Percentiles rank a stretch among this genome's conserved stretches.
Evolutionary conservation across 139 green algal species (phyloP).

Genomic region (Chlorella sp.): DNA sequence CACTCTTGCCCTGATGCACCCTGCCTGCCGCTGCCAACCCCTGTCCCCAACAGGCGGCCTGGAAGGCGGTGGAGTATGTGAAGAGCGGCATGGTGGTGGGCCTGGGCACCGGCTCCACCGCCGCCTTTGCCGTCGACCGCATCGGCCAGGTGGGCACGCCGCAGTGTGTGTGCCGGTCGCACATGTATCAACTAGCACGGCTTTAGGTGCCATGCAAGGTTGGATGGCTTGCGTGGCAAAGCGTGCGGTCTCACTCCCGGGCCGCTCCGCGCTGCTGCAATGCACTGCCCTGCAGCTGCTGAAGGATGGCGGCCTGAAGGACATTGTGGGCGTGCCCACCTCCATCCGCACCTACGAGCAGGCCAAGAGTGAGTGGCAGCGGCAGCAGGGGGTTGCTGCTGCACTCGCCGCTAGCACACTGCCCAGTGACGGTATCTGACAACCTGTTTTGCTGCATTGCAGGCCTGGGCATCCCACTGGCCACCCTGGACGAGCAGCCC

Average conservation of each 20-base stretch:
- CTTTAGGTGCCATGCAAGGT: too few relatives aligned
- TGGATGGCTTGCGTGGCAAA: too few relatives aligned
- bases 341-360: conserved; percentile 95
- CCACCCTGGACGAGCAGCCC: conserved; percentile 94
- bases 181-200: too few relatives aligned
- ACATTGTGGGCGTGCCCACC: conserved; percentile 97
- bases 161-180: too few relatives aligned
- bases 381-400: too few relatives aligned
- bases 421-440: too few relatives aligned
- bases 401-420: too few relatives aligned
- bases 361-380: conserved; percentile 70
- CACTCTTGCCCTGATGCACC: neutral
- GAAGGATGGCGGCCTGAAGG: conserved; percentile 87
- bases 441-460: neutral
- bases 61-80: conserved; percentile 98
- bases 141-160: conserved; percentile 97
- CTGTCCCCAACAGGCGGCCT: conserved; percentile 76
- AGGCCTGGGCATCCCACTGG: conserved; percentile 95
- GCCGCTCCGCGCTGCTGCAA: too few relatives aligned
- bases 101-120: conserved; percentile 98
- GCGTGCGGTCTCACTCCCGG: too few relatives aligned
- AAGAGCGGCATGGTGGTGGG: conserved; percentile 73
- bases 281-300: conserved; percentile 90
- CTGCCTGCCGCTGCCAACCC: neutral
- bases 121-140: conserved; percentile 98